Percentiles rank a stretch among this genome's conserved stretches.
Evolutionary conservation across 2,329 filamentous ascomycete genomes (phyloP).

Genomic region (Dactylellina parvicollis): DNA sequence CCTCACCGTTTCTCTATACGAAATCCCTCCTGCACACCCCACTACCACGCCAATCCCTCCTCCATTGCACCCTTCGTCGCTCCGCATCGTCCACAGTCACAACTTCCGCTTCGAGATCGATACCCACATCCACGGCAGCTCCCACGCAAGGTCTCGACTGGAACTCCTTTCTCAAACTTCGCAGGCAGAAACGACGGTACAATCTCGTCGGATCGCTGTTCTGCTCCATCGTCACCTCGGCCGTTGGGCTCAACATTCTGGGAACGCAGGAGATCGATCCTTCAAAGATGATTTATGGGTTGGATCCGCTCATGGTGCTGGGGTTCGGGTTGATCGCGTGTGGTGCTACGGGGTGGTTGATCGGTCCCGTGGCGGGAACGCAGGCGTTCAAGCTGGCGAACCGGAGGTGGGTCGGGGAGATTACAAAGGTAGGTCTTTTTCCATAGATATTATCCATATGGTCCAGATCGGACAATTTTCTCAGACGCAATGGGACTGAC

Average conservation of each 20-base stretch:
- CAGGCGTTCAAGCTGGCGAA: constrained; percentile 81
- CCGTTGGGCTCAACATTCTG: constrained; percentile 72
- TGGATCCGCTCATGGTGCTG: constrained; percentile 87
- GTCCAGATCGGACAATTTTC: too few species aligned
- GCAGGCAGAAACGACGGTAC: constrained; percentile 83
- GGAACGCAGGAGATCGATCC: constrained; percentile 77
- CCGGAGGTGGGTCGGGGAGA: constrained; percentile 74
- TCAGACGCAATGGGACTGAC: background rate
- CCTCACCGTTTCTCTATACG: constrained; percentile 40
- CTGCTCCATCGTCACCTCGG: constrained; percentile 71
- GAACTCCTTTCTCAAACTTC: constrained; percentile 92
- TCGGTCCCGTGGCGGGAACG: constrained; percentile 83
- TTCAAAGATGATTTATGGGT: constrained; percentile 75
- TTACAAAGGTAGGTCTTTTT: constrained; percentile 70
- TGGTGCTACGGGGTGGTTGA: constrained; percentile 84
- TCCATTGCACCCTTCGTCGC: constrained; percentile 5
- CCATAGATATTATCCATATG: background rate
- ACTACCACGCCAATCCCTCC: constrained; percentile 8
- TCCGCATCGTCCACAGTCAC: constrained; percentile 7
- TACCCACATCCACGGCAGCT: constrained; percentile 10
- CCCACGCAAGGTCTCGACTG: constrained; percentile 70
- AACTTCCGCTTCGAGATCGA: background rate
- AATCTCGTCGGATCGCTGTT: constrained; percentile 80
- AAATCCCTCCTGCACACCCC: constrained; percentile 18
- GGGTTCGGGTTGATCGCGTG: constrained; percentile 81